These are phyloP conservation scores for Tricholoma sp. DNA, from an alignment of 768 basidiomycete species.

Conservation along the genomic window DNA sequence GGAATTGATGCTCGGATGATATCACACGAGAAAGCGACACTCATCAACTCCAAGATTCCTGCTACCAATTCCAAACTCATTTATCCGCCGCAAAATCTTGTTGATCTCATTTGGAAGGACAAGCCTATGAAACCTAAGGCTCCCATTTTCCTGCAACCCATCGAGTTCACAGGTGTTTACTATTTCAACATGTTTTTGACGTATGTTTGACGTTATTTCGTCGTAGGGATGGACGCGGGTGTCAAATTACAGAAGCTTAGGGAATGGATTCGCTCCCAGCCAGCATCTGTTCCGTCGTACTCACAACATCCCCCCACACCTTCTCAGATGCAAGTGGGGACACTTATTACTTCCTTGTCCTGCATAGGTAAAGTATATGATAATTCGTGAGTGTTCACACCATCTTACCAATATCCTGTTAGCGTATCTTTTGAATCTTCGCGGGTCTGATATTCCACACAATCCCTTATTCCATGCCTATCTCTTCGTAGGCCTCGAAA, in stretches of 20 bases:
- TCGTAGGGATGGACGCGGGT: conserved; percentile 49
- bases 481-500: conserved; percentile 61
- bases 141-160: conserved; percentile 59
- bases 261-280: conserved; percentile 62
- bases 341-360: conserved; percentile 64
- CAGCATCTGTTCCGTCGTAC: conserved; percentile 55
- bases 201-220: background rate
- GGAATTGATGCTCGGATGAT: conserved; percentile 87
- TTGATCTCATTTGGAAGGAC: conserved; percentile 79
- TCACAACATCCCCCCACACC: conserved; percentile 57
- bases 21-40: conserved; percentile 63
- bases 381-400: background rate
- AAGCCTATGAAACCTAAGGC: conserved; percentile 67
- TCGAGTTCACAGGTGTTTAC: conserved; percentile 59
- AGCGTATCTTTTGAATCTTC: conserved; percentile 87
- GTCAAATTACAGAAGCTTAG: conserved; percentile 71
- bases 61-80: conserved; percentile 59
- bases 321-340: conserved; percentile 60
- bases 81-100: conserved; percentile 78
- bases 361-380: conserved; percentile 52
- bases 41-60: conserved; percentile 52
- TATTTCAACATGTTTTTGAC: too few species aligned
- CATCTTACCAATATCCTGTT: conserved; percentile 1
- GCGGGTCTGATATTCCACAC: conserved; percentile 86
- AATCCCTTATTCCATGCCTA: conserved; percentile 93